Percentiles rank a stretch among this genome's conserved stretches.
phyloP scores from a whole-genome alignment of 345 rosid species.

The Murraya koenigii region DNA sequence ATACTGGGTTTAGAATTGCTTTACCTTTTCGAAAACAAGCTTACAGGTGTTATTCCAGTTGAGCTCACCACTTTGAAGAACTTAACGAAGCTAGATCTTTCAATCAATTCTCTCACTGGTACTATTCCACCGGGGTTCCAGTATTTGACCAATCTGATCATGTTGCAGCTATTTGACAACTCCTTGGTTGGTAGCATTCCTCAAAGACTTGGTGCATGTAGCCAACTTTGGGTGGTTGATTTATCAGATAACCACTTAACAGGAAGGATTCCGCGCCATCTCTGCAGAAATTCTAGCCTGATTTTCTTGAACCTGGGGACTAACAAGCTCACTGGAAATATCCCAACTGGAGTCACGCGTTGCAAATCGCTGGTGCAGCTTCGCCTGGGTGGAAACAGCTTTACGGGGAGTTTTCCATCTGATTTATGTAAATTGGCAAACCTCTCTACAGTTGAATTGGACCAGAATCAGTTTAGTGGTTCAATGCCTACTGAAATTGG shows the following conservation, averaged over 20 bases:
- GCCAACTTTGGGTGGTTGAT: constrained; percentile 77
- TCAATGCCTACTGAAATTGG: constrained; percentile 67
- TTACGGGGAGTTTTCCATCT: constrained; percentile 61
- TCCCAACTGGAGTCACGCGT: constrained; percentile 56
- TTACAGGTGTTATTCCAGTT: constrained; percentile 64
- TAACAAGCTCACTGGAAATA: constrained; percentile 65
- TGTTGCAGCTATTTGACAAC: constrained; percentile 82
- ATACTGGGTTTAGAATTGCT: constrained; percentile 64
- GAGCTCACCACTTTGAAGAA: constrained; percentile 66
- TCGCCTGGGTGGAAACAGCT: constrained; percentile 55
- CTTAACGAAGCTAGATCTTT: constrained; percentile 76
- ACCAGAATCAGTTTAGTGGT: constrained; percentile 68
- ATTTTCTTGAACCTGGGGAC: constrained; percentile 61
- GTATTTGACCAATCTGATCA: constrained; percentile 44
- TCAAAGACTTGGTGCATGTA: constrained; percentile 58
- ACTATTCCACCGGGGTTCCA: constrained; percentile 74
- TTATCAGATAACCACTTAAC: constrained; percentile 60
- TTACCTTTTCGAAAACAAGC: constrained; percentile 73
- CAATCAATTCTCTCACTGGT: constrained; percentile 70
- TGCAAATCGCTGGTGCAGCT: constrained; percentile 70
- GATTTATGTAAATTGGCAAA: constrained; percentile 60
- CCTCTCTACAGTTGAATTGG: constrained; percentile 65
- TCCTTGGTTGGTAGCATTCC: constrained; percentile 70
- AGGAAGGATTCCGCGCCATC: constrained; percentile 64
- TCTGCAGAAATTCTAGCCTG: constrained; percentile 55